phyloP scores from a whole-genome alignment of 2,329 filamentous ascomycete genomes.

The Plenodomus lindquistii region DNA sequence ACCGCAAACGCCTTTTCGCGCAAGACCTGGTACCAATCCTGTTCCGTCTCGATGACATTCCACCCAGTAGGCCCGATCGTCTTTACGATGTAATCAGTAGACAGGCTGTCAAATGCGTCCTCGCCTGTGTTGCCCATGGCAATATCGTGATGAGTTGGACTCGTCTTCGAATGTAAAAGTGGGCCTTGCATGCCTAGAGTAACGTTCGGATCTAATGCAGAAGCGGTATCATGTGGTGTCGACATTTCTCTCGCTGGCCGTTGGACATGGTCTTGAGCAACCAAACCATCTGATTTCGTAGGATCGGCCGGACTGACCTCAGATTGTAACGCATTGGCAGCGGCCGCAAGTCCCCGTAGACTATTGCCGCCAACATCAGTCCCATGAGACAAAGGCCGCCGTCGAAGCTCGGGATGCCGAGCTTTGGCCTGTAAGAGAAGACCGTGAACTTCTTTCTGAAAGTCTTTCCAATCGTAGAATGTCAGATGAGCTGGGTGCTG shows the following conservation, averaged over 20 bases:
- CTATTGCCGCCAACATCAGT: slow-evolving; percentile 18
- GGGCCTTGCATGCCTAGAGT: background rate
- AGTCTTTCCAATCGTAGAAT: slow-evolving; percentile 23
- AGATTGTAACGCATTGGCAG: slow-evolving; percentile 32
- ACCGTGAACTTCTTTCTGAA: slow-evolving; percentile 17
- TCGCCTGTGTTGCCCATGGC: background rate
- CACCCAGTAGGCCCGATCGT: slow-evolving; percentile 30
- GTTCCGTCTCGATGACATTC: slow-evolving; percentile 20
- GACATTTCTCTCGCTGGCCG: background rate
- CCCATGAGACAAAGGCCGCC: background rate
- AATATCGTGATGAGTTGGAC: background rate
- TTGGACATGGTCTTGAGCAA: background rate
- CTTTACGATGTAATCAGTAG: slow-evolving; percentile 25
- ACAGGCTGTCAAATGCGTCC: background rate
- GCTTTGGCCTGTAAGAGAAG: slow-evolving; percentile 16
- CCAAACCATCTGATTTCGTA: background rate
- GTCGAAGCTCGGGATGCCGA: slow-evolving; percentile 17
- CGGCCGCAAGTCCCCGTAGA: slow-evolving; percentile 37
- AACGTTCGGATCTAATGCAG: background rate
- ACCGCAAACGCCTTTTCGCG: slow-evolving; percentile 30
- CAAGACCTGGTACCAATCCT: slow-evolving; percentile 32
- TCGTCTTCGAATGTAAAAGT: background rate
- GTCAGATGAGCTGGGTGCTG: slow-evolving; percentile 13
- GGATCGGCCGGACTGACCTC: background rate
- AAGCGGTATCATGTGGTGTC: background rate